These are phyloP conservation scores for Aquanectria penicillioides DNA, from an alignment of 2,329 filamentous ascomycete species.

Conservation along the genomic window DNA sequence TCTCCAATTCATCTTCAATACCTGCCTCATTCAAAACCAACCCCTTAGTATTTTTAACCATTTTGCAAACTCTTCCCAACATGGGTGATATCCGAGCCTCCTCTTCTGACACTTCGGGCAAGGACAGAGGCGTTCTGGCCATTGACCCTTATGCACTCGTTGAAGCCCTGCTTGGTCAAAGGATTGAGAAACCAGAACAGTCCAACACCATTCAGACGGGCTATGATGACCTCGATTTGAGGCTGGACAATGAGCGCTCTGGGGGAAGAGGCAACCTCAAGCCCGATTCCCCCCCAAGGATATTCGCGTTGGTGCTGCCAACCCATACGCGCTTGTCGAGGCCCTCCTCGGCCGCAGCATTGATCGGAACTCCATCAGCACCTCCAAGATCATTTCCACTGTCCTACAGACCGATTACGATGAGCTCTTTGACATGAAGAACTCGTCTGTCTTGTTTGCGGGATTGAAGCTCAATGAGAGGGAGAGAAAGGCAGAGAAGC, in stretches of 20 bases:
- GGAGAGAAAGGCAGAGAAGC: slow-evolving; percentile 49
- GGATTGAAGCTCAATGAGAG: slow-evolving; percentile 53
- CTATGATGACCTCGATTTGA: slow-evolving; percentile 49
- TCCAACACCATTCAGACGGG: slow-evolving; percentile 40
- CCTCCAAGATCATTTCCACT: slow-evolving; percentile 50
- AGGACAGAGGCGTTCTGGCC: slow-evolving; percentile 28
- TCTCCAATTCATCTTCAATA: too few species aligned
- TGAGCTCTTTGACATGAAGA: slow-evolving; percentile 58
- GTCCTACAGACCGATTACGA: slow-evolving; percentile 59
- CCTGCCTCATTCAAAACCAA: too few species aligned
- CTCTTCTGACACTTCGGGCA: slow-evolving; percentile 13
- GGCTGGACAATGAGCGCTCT: slow-evolving; percentile 20
- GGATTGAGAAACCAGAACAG: slow-evolving; percentile 40
- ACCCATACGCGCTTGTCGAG: slow-evolving; percentile 57
- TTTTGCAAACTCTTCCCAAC: too few species aligned
- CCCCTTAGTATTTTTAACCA: too few species aligned
- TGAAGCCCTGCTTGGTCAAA: slow-evolving; percentile 50
- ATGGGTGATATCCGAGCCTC: slow-evolving; percentile 32
- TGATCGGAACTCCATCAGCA: slow-evolving; percentile 47
- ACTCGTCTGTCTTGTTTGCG: slow-evolving; percentile 54
- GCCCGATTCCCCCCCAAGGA: slow-evolving; percentile 52
- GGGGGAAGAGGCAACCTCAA: slow-evolving; percentile 19
- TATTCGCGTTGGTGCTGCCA: slow-evolving; percentile 52
- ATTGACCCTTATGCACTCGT: slow-evolving; percentile 51
- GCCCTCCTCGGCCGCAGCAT: slow-evolving; percentile 54